Evolutionary conservation across 73 alveolate species (phyloP).

Genomic region (Stentor coeruleus): DNA sequence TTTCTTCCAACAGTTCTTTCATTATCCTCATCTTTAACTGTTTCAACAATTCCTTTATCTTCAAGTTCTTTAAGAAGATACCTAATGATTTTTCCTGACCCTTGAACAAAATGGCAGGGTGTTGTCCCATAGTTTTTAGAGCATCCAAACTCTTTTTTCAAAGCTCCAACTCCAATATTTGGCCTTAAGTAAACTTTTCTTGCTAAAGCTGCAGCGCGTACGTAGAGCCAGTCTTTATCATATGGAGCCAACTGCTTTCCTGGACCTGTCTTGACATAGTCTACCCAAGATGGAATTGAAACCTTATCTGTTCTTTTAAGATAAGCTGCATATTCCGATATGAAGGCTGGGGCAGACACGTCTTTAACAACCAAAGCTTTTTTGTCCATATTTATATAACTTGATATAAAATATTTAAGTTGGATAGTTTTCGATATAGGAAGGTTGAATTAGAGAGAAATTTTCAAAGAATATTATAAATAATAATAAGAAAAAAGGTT

Average conservation of each 20-base stretch:
- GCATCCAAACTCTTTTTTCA: conserved; percentile 72
- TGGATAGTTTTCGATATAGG: neutral
- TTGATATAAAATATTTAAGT: neutral
- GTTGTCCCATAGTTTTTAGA: conserved; percentile 72
- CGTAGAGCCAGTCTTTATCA: conserved; percentile 92
- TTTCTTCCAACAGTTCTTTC: conserved; percentile 42
- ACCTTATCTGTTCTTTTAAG: conserved; percentile 88
- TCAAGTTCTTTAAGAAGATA: conserved; percentile 82
- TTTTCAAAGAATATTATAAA: too few relatives aligned
- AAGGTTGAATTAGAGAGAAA: too few relatives aligned
- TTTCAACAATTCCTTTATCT: conserved; percentile 71
- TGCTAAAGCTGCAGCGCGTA: conserved; percentile 96
- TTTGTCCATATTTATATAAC: conserved; percentile 14
- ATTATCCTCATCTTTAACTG: conserved; percentile 57
- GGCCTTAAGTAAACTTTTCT: conserved; percentile 82
- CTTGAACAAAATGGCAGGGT: conserved; percentile 62
- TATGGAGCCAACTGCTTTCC: conserved; percentile 86
- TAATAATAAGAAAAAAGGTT: too few relatives aligned
- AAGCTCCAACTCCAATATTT: conserved; percentile 16
- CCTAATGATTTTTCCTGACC: conserved; percentile 91
- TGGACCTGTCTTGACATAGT: conserved; percentile 81
- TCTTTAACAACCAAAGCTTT: conserved; percentile 73
- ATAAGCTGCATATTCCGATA: conserved; percentile 81
- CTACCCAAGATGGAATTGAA: conserved; percentile 90
- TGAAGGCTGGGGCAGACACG: conserved; percentile 86